Conservation (phyloP, 2,329 filamentous ascomycete genomes). For the Cercospora citrullina region DNA sequence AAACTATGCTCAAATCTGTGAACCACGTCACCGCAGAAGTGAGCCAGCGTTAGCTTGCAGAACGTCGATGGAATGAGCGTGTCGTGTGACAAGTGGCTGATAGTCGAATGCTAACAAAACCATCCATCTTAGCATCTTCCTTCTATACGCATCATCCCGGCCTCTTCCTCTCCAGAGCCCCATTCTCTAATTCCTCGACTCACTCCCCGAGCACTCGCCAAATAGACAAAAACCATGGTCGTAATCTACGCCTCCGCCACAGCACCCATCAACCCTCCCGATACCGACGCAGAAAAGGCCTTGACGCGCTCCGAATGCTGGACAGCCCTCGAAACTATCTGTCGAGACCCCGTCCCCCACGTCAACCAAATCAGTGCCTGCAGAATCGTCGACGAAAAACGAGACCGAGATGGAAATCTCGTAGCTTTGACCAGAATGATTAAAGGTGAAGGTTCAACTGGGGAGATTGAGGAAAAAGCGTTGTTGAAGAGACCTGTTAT, state of each 20-base stretch:
- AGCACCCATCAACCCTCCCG: neutral
- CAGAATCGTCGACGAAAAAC: conserved; percentile 2
- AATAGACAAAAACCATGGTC: neutral
- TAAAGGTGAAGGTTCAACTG: neutral
- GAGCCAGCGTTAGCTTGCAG: neutral
- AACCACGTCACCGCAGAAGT: neutral
- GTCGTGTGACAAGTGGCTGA: neutral
- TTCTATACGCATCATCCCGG: too few species aligned
- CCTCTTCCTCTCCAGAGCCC: too few species aligned
- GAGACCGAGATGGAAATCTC: conserved; percentile 2
- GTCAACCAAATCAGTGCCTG: conserved; percentile 9
- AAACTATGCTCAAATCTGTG: neutral
- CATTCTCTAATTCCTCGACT: too few species aligned
- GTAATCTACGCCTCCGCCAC: conserved; percentile 11
- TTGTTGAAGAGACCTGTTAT: conserved; percentile 14
- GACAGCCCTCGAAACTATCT: conserved; percentile 3
- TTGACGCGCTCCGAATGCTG: conserved; percentile 6
- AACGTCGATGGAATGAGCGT: neutral
- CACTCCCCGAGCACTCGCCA: too few species aligned
- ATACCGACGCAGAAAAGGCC: neutral
- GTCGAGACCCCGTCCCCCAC: conserved; percentile 6
- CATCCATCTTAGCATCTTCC: too few species aligned
- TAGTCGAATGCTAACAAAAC: neutral
- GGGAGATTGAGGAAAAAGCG: conserved; percentile 3
- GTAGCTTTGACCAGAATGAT: conserved; percentile 5